These are phyloP conservation scores for Lonicera japonica DNA, from an alignment of 129 eudicot species.

Conservation along the genomic window DNA sequence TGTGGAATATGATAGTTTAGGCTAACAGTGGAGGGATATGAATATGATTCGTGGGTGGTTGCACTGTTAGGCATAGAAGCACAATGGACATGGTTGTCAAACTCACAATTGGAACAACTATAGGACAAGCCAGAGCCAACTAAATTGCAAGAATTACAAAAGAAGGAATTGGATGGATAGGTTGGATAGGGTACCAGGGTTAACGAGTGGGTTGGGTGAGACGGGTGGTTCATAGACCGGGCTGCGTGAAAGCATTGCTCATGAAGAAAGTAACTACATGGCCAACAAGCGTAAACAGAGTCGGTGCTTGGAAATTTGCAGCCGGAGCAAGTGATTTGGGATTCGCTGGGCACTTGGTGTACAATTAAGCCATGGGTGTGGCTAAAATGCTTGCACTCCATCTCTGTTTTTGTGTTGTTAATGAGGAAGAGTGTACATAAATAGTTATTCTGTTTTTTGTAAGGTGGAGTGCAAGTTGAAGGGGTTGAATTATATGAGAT, in stretches of 20 bases:
- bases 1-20: background rate
- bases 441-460: background rate
- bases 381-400: conserved; percentile 39
- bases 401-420: background rate
- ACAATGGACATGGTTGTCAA: conserved; percentile 67
- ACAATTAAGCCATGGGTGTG: conserved; percentile 22
- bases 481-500: background rate
- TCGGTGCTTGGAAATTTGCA: conserved; percentile 27
- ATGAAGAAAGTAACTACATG: conserved; percentile 31
- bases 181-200: conserved; percentile 63
- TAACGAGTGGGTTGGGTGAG: conserved; percentile 59
- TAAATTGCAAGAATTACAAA: conserved; percentile 44
- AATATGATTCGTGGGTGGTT: background rate
- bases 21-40: background rate
- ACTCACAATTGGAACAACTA: conserved; percentile 53
- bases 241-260: conserved; percentile 48
- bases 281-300: conserved; percentile 27
- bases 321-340: conserved; percentile 24
- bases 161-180: conserved; percentile 54
- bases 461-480: background rate
- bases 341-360: conserved; percentile 20
- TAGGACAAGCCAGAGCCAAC: conserved; percentile 51
- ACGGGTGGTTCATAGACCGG: conserved; percentile 48
- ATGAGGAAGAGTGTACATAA: background rate
- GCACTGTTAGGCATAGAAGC: conserved; percentile 16